Base-by-base conservation (phyloP, 306 rosid genomes). In the Cucumis hystrix region DNA sequence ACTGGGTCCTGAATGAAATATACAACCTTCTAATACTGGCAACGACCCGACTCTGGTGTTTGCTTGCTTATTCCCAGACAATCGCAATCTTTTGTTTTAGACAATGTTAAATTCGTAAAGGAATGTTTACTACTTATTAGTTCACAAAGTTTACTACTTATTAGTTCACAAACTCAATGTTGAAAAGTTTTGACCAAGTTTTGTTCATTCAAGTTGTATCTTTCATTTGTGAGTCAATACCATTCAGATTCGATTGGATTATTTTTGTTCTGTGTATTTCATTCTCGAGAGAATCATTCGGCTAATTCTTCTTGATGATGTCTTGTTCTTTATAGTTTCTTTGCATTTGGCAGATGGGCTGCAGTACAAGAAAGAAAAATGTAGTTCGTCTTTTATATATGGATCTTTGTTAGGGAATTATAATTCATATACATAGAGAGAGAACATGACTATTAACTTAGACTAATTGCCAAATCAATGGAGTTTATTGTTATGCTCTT, bases 311-410 rank as follows among this genome's bases (percentile, higher is more conserved):
- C 18, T 43, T 47, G 75, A 47, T 70, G 58, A 47, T 70, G 58
- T 70, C 21, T 7, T 23, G 23, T 23, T 47, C 18, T 23, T 69
- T 2, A 23, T 25, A 7, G 35, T 70, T 23, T 70, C 40, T 25
- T 65, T 70, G 58, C 75, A 47, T 70, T 70, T 70, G 56, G 75
- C 75, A 69, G 35, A 68, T 65, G 16, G 74, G 74, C 28, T 4
- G 14, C 15, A 37, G 52, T 18, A 66, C 51, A 17, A 65, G 49
- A 16, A 37, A 65, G 49, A 65, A 33, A 65, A 37, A 9, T n/a
- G 74, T 5, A 68, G 35, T 68, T 68, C 14, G 58, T 18, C 56
- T 51, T 51, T 16, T 17, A 16, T 54, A 54, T 49, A 49, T 49
- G 17, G 12, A 15, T 51, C 5, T 33, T 33, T 33, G 37, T 4